Evolutionary conservation across 139 green algal genomes (phyloP), one percentile per base, ranked within the genome.

Genomic region (Edaphochlamys debaryana): DNA sequence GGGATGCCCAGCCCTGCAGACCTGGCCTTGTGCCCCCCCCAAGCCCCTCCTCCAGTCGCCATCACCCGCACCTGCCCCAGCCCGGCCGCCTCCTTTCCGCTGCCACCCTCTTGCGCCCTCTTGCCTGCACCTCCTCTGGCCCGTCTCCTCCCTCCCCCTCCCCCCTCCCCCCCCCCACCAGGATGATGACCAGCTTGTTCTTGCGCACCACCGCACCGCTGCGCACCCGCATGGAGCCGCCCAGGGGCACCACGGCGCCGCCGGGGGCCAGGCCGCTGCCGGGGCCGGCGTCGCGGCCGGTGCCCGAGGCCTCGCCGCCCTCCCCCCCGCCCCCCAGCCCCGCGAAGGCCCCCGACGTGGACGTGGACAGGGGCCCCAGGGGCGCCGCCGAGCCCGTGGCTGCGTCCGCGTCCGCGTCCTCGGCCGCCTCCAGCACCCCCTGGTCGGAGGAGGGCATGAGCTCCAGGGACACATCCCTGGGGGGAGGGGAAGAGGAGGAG

Each of bases 151-250:
- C 30, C 22, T 38, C 62, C 62, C 23, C 62, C n/a, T n/a, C 32
- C 62, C 62, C 62, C 11, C 29, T 25, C 62, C 30, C 62, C 32
- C 62, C 30, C 25, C 79, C n/a, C 17, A 86, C 84, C 69, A 88
- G 87, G n/a, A 96, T 94, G 80, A 97, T 94, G 69, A 97, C 93
- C 69, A 96, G 89, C 90, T 96, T 96, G 86, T 96, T 89, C 60
- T 79, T 82, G 25, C 85, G 60, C 30, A 88, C 69, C 1, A 70
- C 40, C n/a, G 72, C 52, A 34, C 75, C 42, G 32, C n/a, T 40
- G 42, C 9, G 23, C 23, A 58, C 40, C 6, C 29, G 36, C 56
- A 37, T 54, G 30, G 8, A 40, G 52, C 3, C 30, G 13, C 34
- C 52, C 22, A 40, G 29, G 4, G 70, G 36, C 42, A 23, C 37